A percentile compares a stretch with the other conserved stretches of the same genome.
phyloP scores from a whole-genome alignment of 768 basidiomycete species.

The Panaeolus papilionaceus region DNA sequence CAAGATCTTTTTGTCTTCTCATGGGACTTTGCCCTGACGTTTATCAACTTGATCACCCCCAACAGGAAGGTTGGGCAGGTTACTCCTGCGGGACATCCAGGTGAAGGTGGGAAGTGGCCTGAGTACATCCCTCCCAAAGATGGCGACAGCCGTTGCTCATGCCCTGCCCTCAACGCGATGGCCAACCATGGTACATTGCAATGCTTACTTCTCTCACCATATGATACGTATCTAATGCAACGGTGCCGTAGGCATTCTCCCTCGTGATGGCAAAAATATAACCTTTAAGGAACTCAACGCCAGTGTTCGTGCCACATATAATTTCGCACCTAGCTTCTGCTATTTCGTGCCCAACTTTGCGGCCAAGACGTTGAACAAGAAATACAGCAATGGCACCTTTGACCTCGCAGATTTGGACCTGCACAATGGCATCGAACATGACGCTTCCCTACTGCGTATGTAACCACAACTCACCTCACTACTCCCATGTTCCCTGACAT shows the following conservation, averaged over 20 bases:
- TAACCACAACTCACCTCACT: conserved; percentile 18
- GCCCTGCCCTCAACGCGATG: conserved; percentile 81
- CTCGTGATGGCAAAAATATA: conserved; percentile 73
- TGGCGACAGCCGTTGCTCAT: conserved; percentile 74
- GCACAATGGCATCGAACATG: conserved; percentile 81
- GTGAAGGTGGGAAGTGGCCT: conserved; percentile 71
- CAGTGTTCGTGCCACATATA: conserved; percentile 62
- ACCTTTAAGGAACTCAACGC: conserved; percentile 56
- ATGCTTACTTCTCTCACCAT: conserved; percentile 36
- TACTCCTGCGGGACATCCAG: conserved; percentile 59
- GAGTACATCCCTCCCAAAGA: conserved; percentile 62
- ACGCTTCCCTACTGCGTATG: conserved; percentile 66
- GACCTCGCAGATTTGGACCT: conserved; percentile 71
- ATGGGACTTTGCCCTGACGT: conserved; percentile 59
- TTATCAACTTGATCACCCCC: conserved; percentile 58
- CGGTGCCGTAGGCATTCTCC: conserved; percentile 55
- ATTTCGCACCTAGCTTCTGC: conserved; percentile 73
- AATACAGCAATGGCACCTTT: conserved; percentile 63
- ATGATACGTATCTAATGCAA: conserved; percentile 26
- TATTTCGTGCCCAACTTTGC: conserved; percentile 67
- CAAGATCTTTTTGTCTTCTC: conserved; percentile 40
- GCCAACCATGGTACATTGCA: conserved; percentile 74
- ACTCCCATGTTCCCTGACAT: background rate
- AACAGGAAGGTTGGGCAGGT: conserved; percentile 59
- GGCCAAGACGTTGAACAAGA: conserved; percentile 61